phyloP scores from a whole-genome alignment of 2,329 filamentous ascomycete genomes.

The Blastomyces emzantsi region DNA sequence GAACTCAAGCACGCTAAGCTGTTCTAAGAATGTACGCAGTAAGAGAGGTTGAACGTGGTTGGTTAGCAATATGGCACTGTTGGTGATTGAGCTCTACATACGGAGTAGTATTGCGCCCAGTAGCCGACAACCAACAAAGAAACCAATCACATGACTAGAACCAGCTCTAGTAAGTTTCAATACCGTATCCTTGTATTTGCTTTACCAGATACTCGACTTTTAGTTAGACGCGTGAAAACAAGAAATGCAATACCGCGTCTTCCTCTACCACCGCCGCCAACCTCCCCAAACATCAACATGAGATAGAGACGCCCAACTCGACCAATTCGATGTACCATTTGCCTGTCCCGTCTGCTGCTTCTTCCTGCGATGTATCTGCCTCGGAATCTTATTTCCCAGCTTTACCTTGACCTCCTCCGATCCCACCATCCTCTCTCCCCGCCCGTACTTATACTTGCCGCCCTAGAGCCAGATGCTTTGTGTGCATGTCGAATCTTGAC shows the following conservation, averaged over 20 bases:
- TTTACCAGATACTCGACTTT: neutral
- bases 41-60: too few relatives aligned
- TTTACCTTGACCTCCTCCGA: constrained; percentile 81
- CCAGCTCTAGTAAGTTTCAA: neutral
- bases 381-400: constrained; percentile 74
- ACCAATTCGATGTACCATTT: constrained; percentile 6
- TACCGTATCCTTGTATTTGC: constrained; percentile 2
- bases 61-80: too few relatives aligned
- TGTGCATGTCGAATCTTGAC: constrained; percentile 94
- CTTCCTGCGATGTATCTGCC: constrained; percentile 75
- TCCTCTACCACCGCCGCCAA: neutral
- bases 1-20: neutral
- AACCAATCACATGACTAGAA: neutral
- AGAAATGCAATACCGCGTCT: neutral
- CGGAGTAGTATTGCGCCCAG: too few relatives aligned
- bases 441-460: constrained; percentile 82
- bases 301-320: neutral
- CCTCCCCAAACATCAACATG: constrained; percentile 5
- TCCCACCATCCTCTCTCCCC: constrained; percentile 84
- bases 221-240: constrained; percentile 5
- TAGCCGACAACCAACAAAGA: too few relatives aligned
- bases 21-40: too few relatives aligned
- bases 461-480: constrained; percentile 88
- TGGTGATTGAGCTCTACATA: too few relatives aligned
- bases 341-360: neutral